Conservation (phyloP, 805 yeast genomes). For the Wickerhamomyces tratensis region DNA sequence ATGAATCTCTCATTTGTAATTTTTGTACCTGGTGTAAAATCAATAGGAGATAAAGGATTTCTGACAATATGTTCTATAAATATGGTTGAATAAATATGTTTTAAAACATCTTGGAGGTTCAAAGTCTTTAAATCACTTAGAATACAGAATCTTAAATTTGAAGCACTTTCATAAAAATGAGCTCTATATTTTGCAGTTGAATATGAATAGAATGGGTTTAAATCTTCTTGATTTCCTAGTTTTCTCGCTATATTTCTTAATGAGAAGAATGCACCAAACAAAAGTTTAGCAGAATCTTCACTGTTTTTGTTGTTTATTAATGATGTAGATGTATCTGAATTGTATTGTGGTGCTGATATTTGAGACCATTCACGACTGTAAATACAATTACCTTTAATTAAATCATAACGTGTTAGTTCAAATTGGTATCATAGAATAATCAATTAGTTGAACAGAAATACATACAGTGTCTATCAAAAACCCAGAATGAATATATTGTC, state of each 20-base stretch:
- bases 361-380: slow-evolving; percentile 66
- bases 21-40: slow-evolving; percentile 39
- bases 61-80: slow-evolving; percentile 53
- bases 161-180: slow-evolving; percentile 71
- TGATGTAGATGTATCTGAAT: slow-evolving; percentile 17
- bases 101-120: slow-evolving; percentile 43
- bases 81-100: slow-evolving; percentile 47
- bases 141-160: slow-evolving; percentile 68
- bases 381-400: slow-evolving; percentile 51
- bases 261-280: slow-evolving; percentile 81
- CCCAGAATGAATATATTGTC: slow-evolving; percentile 80
- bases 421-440: not conserved
- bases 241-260: slow-evolving; percentile 66
- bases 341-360: slow-evolving; percentile 7
- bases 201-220: slow-evolving; percentile 36
- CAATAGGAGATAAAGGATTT: slow-evolving; percentile 53
- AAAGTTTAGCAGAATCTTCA: slow-evolving; percentile 66
- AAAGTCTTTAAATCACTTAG: slow-evolving; percentile 57
- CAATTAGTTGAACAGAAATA: not conserved
- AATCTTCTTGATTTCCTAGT: slow-evolving; percentile 24
- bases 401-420: not conserved
- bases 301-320: slow-evolving; percentile 43
- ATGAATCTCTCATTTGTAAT: slow-evolving; percentile 50
- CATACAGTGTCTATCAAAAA: slow-evolving; percentile 83
- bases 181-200: slow-evolving; percentile 72